Percentiles rank a stretch among this genome's conserved stretches.
These are phyloP conservation scores for Epicoccum nigrum DNA, from an alignment of 2,329 filamentous ascomycete genomes.

Conservation along the genomic window DNA sequence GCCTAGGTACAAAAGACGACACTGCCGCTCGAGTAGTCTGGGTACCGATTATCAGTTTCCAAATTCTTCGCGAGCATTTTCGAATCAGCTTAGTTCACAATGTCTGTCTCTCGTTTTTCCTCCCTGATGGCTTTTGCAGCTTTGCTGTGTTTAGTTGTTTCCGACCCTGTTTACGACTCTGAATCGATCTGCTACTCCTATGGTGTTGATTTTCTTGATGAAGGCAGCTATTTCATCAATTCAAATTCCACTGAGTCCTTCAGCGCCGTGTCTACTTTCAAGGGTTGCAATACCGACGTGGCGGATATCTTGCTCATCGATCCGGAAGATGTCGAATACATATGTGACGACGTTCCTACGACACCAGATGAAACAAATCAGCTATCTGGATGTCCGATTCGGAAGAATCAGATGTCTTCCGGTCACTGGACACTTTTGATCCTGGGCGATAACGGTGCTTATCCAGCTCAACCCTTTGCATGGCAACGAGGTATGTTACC, in stretches of 20 bases:
- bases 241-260: constrained; percentile 49
- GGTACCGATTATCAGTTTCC: not conserved
- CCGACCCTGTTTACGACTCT: constrained; percentile 22
- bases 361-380: constrained; percentile 48
- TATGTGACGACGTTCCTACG: constrained; percentile 51
- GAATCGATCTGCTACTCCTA: constrained; percentile 45
- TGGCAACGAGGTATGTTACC: constrained; percentile 51
- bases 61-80: not conserved
- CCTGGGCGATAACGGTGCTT: constrained; percentile 53
- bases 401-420: constrained; percentile 52
- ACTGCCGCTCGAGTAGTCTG: constrained; percentile 9
- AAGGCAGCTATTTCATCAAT: constrained; percentile 55
- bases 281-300: constrained; percentile 50
- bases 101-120: constrained; percentile 38
- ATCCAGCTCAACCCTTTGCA: constrained; percentile 49
- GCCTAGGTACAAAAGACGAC: constrained; percentile 32
- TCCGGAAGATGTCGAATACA: constrained; percentile 48
- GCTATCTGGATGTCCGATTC: constrained; percentile 51
- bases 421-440: constrained; percentile 54
- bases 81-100: constrained; percentile 16
- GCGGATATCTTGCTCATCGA: constrained; percentile 53
- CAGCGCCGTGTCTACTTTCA: constrained; percentile 53
- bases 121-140: constrained; percentile 33
- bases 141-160: too few relatives aligned
- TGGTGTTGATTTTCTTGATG: constrained; percentile 53